phyloP scores from a whole-genome alignment of 1,284 basidiomycete genomes.

The Microbotryum lychnidis-dioicae region DNA sequence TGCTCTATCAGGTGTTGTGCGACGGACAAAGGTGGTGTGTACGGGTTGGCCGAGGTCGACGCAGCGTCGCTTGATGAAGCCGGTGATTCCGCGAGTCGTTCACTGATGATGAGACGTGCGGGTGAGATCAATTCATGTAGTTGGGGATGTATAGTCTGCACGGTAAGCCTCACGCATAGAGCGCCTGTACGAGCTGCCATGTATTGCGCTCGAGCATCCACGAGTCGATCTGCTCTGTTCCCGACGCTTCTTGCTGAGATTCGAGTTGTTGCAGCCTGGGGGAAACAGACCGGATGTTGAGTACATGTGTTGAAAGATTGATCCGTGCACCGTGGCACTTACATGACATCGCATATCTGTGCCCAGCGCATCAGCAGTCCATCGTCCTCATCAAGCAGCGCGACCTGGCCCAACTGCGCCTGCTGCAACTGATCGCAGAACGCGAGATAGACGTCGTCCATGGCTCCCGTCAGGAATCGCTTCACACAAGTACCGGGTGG shows the following conservation, averaged over 20 bases:
- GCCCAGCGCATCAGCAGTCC: slow-evolving; percentile 25
- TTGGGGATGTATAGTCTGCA: background rate
- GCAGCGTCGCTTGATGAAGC: slow-evolving; percentile 3
- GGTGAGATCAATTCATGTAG: background rate
- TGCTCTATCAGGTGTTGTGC: slow-evolving; percentile 59
- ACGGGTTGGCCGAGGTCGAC: slow-evolving; percentile 53
- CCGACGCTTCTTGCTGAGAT: slow-evolving; percentile 30
- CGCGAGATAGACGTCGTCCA: slow-evolving; percentile 24
- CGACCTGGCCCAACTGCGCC: slow-evolving; percentile 21
- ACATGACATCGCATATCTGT: slow-evolving; percentile 22
- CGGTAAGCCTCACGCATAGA: slow-evolving; percentile 40
- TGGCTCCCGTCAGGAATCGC: background rate
- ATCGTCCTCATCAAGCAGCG: slow-evolving; percentile 27
- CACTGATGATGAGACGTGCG: slow-evolving; percentile 7
- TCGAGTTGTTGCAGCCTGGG: slow-evolving; percentile 14
- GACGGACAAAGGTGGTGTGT: slow-evolving; percentile 63
- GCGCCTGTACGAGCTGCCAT: slow-evolving; percentile 66
- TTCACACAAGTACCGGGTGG: too few species aligned
- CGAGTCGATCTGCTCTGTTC: slow-evolving; percentile 52
- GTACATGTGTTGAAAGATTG: background rate
- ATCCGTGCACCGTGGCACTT: background rate
- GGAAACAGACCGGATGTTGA: background rate
- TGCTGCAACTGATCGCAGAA: slow-evolving; percentile 27
- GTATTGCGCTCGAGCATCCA: slow-evolving; percentile 67
- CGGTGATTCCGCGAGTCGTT: slow-evolving; percentile 14